Evolutionary conservation across 139 green algal species (phyloP), one percentile per base, ranked within the genome.

Genomic region (Haematococcus sp.): DNA sequence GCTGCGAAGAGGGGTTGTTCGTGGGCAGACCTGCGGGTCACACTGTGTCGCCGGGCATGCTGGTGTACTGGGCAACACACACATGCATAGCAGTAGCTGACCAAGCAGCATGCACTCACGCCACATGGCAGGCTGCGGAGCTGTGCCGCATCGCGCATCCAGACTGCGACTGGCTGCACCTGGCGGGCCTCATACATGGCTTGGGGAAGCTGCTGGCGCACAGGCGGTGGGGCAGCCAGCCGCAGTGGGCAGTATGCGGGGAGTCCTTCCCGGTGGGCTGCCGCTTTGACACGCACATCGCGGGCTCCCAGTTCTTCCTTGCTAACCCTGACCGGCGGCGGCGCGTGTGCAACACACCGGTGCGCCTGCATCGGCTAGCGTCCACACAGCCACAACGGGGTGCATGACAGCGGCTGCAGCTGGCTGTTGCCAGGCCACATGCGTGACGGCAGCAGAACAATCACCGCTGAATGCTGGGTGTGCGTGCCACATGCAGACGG

Each of bases 181-280:
- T 97, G 35, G 88, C 91, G 32, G 92, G 91, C 31, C 83, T 97
- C 43, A 83, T 97, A 7, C 89, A 95, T 63, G 76, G 83, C 30
- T 78, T 97, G 40, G 92, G 92, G 63, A 96, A 95, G 78, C 82
- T 97, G 73, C 86, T 97, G 59, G 82, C 86, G n/a, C 92, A 97
- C 78, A 64, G 61, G 1, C 75, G 52, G 75, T 93, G 75, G 70
- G 92, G 90, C 31, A 67, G 23, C 0, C 84, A 97, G 83, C 92
- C 92, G 3, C 88, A 94, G 76, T 97, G 91, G 91, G 90, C 91
- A 0, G 84, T 96, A 9, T 92, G 88, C 51, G 89, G 90, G 3
- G 93, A 97, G 82, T 88, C 79, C 44, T 97, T 89, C 76, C 93
- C 93, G 0, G 81, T 97, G 46, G 93, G 92, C 65, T 97, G 93